These are phyloP conservation scores for Podila epicladia DNA, from an alignment of 192 early-diverging fungal genomes.

Conservation along the genomic window DNA sequence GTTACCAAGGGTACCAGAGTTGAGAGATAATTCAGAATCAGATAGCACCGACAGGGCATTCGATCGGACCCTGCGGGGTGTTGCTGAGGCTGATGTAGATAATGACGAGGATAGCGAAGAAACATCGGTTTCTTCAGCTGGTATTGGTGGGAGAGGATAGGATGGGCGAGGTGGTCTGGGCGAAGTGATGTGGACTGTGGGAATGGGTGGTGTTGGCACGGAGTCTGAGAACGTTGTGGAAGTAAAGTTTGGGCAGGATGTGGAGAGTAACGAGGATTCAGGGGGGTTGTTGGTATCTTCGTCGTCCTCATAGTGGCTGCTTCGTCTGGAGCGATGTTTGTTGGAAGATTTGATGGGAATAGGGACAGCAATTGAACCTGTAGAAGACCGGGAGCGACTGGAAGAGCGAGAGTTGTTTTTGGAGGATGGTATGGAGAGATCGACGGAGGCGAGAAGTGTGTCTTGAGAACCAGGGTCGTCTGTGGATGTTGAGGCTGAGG, in stretches of 20 bases:
- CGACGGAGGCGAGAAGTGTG: no score
- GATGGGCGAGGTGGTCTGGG: constrained; percentile 10
- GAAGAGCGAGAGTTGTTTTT: no score
- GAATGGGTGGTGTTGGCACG: neutral
- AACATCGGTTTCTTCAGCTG: neutral
- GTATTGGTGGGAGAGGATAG: constrained; percentile 15
- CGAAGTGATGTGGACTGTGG: constrained; percentile 8
- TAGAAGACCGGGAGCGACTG: neutral
- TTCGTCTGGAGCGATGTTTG: neutral
- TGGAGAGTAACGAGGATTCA: constrained; percentile 1
- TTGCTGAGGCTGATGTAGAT: neutral
- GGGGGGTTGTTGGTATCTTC: neutral
- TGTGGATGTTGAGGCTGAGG: no score
- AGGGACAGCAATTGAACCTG: neutral
- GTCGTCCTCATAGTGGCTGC: neutral
- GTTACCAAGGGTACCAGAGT: neutral
- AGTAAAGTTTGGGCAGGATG: constrained; percentile 8
- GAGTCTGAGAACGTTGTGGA: neutral
- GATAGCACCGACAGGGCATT: constrained; percentile 1
- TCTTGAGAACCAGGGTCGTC: no score
- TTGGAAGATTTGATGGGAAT: neutral
- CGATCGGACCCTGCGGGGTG: constrained; percentile 13
- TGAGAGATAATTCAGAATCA: neutral
- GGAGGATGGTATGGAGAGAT: no score
- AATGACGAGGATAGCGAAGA: neutral